Conservation (phyloP, 129 eudicot genomes). For the Gnaphalium uliginosum region DNA sequence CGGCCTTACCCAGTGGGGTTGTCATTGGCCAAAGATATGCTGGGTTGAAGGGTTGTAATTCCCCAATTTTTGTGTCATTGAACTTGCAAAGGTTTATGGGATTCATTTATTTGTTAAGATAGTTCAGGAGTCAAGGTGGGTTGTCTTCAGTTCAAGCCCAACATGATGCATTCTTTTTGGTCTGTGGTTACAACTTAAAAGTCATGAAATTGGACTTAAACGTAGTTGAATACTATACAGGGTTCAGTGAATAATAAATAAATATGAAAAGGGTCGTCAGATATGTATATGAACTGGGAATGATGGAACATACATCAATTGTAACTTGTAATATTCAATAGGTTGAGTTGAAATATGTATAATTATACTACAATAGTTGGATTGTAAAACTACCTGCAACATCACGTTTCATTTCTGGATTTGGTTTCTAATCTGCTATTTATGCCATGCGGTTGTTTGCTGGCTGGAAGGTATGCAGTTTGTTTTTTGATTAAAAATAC, state of each 20-base stretch:
- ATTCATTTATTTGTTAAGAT: conserved; percentile 6
- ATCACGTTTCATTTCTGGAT: neutral
- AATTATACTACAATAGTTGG: neutral
- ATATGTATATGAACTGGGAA: conserved; percentile 1
- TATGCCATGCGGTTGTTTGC: neutral
- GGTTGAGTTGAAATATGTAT: conserved; percentile 2
- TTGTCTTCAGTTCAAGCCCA: conserved; percentile 8
- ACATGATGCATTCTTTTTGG: neutral
- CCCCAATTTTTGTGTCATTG: conserved; percentile 12
- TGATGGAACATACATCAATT: neutral
- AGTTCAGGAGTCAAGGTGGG: neutral
- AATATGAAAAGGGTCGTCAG: neutral
- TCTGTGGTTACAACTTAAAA: neutral
- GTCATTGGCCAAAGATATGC: conserved; percentile 50
- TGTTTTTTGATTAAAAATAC: too few species aligned
- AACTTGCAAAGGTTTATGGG: neutral
- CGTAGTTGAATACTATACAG: neutral
- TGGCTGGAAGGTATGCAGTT: neutral
- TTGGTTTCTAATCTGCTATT: too few species aligned
- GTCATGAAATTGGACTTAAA: neutral
- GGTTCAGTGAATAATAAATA: neutral
- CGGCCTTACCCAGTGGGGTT: conserved; percentile 64
- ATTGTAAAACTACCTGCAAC: neutral
- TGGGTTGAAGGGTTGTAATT: conserved; percentile 29
- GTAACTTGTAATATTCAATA: neutral